These are phyloP conservation scores for Diaporthe ilicicola DNA, from an alignment of 2,329 filamentous ascomycete species.

Conservation along the genomic window DNA sequence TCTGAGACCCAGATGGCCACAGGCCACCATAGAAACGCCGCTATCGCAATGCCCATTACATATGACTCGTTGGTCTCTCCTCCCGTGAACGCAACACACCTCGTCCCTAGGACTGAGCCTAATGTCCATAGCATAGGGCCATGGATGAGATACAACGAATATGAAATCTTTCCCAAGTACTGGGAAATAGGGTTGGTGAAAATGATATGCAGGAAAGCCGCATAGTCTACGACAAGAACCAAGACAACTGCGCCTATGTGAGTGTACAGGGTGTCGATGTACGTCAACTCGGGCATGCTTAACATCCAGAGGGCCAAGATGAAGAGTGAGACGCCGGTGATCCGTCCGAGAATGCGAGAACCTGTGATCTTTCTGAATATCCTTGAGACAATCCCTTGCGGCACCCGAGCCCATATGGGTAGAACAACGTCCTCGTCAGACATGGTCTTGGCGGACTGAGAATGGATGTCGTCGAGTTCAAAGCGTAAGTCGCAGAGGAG, in stretches of 20 bases:
- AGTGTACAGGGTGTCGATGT: slow-evolving; percentile 7
- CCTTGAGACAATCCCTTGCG: background rate
- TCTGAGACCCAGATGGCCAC: slow-evolving; percentile 29
- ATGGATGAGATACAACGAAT: slow-evolving; percentile 29
- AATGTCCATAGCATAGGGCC: slow-evolving; percentile 32
- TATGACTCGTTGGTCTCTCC: slow-evolving; percentile 3
- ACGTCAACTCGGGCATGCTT: slow-evolving; percentile 5
- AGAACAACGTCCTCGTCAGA: background rate
- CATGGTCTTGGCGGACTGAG: background rate
- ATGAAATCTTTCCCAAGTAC: slow-evolving; percentile 33
- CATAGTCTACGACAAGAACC: slow-evolving; percentile 17
- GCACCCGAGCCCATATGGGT: slow-evolving; percentile 19
- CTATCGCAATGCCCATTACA: slow-evolving; percentile 23
- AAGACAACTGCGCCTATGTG: slow-evolving; percentile 16
- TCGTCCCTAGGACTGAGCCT: slow-evolving; percentile 15
- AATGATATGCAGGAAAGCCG: slow-evolving; percentile 22
- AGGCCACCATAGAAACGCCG: slow-evolving; percentile 31
- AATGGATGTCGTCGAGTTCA: slow-evolving; percentile 32
- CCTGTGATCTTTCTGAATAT: background rate
- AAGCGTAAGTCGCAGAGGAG: slow-evolving; percentile 42
- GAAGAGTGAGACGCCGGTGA: slow-evolving; percentile 8
- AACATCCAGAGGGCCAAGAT: slow-evolving; percentile 22
- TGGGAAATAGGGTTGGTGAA: slow-evolving; percentile 31
- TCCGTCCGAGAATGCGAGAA: background rate
- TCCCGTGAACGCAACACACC: slow-evolving; percentile 19